These are phyloP conservation scores for Mucor racemosus DNA, from an alignment of 371 early-diverging fungal genomes.

Conservation along the genomic window DNA sequence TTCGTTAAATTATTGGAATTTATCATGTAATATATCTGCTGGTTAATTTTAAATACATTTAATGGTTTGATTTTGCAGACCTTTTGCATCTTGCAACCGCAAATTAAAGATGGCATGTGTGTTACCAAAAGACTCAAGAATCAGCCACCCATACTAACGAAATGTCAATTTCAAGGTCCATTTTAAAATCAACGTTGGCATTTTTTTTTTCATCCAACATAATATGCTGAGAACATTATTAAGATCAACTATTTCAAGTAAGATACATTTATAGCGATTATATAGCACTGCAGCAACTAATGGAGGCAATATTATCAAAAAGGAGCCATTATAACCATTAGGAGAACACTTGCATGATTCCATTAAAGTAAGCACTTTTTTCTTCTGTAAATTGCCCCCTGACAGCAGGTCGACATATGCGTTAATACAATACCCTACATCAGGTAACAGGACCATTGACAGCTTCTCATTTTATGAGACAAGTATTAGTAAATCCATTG, in stretches of 20 bases:
- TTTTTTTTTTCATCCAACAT: background rate
- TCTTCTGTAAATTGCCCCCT: too few species aligned
- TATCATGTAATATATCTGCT: too few species aligned
- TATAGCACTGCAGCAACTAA: background rate
- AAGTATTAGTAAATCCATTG: constrained; percentile 84
- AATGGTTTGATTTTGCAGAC: too few species aligned
- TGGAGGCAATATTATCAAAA: constrained; percentile 21
- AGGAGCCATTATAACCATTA: constrained; percentile 64
- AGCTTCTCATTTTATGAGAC: constrained; percentile 87
- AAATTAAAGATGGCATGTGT: too few species aligned
- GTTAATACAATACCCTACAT: background rate
- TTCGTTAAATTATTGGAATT: too few species aligned
- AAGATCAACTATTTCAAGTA: background rate
- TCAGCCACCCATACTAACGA: too few species aligned
- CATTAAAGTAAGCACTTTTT: constrained; percentile 53
- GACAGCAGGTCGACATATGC: too few species aligned
- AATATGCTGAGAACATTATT: background rate
- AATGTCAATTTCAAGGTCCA: too few species aligned
- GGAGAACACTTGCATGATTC: constrained; percentile 66
- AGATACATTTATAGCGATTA: background rate
- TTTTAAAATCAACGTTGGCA: background rate
- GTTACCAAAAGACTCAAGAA: too few species aligned
- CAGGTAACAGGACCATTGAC: constrained; percentile 86
- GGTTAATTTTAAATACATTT: too few species aligned
- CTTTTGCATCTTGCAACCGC: too few species aligned